Percentiles rank a stretch among this genome's conserved stretches.
These are phyloP conservation scores for Colletotrichum plurivorum DNA, from an alignment of 2,329 filamentous ascomycete species.

Conservation along the genomic window DNA sequence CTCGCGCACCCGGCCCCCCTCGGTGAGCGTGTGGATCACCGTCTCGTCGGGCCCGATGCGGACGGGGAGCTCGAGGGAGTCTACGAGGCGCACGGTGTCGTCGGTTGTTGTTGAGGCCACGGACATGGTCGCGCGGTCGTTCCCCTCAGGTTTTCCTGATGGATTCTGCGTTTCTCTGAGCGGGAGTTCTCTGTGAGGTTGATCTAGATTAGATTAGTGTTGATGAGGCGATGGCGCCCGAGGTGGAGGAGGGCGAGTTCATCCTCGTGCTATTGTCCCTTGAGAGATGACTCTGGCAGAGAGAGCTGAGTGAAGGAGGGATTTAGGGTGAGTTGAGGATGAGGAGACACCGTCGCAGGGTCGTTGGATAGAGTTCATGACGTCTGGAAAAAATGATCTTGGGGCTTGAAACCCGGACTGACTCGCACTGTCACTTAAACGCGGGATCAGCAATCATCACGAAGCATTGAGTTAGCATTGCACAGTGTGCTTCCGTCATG, in stretches of 20 bases:
- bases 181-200: too few relatives aligned
- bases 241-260: too few relatives aligned
- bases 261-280: too few relatives aligned
- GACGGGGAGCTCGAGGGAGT: slow-evolving; percentile 13
- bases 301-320: background rate
- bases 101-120: slow-evolving; percentile 5
- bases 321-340: background rate
- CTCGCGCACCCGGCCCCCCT: slow-evolving; percentile 5
- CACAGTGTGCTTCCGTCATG: slow-evolving; percentile 10
- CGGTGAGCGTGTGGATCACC: slow-evolving; percentile 12
- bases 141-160: background rate
- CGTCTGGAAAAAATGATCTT: slow-evolving; percentile 8
- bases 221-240: too few relatives aligned
- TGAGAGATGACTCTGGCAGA: background rate
- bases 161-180: too few relatives aligned
- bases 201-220: too few relatives aligned
- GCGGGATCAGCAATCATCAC: background rate
- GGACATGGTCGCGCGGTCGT: background rate
- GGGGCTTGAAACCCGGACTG: background rate
- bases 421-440: background rate
- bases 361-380: slow-evolving; percentile 19
- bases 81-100: slow-evolving; percentile 21
- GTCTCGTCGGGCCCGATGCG: slow-evolving; percentile 20
- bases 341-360: background rate
- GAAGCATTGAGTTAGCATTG: background rate